Base-by-base conservation (phyloP, 2,329 filamentous ascomycete species). In the Calonectria hongkongensis region DNA sequence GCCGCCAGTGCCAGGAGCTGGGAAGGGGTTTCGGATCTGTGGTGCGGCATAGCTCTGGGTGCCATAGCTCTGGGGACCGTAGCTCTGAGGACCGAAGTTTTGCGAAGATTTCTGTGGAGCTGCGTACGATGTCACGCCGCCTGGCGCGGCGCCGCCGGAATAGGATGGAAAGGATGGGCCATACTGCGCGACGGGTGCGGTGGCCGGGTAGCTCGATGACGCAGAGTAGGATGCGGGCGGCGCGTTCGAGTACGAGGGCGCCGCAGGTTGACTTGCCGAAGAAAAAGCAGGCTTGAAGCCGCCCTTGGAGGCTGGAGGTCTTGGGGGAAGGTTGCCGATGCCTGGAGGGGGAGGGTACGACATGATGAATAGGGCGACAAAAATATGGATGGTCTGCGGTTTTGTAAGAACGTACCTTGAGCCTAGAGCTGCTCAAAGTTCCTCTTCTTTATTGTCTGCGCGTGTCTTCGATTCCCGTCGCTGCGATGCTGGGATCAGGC, bases 301-400 rank as follows among this genome's bases (percentile, higher is more conserved):
- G 30, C 79, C 79, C 82, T 80, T 78, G 74, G 92, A 87, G 66
- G 92, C 90, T 50, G 94, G 94, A 74, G 94, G 95, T 79, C 94
- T 93, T 75, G 94, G 92, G 76, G 95, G 95, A 47, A 97, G 93
- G 78, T 83, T 84, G 81, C 76, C 84, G 80, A 86, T 84, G 80
- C 94, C 94, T 95, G 94, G 93, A 93, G 94, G 93, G 83, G 93
- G 93, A 86, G 94, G 93, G 90, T 95, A 95, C 86, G 94, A 93
- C 94, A 96, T 96, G 90, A 92, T 92, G 90, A 92, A 92, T 86
- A 88, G 85, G 80, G 76, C 75, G 78, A 67, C 47, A 70, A 70
- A 77, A 73, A 62, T 68, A 75, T 66, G 68, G 75, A 73, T 71
- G 60, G 74, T 79, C 69, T 78, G 75, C 64, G 68, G 47, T 67